Base-by-base conservation (phyloP, 2,329 filamentous ascomycete species). In the Cercospora nicotianae region DNA sequence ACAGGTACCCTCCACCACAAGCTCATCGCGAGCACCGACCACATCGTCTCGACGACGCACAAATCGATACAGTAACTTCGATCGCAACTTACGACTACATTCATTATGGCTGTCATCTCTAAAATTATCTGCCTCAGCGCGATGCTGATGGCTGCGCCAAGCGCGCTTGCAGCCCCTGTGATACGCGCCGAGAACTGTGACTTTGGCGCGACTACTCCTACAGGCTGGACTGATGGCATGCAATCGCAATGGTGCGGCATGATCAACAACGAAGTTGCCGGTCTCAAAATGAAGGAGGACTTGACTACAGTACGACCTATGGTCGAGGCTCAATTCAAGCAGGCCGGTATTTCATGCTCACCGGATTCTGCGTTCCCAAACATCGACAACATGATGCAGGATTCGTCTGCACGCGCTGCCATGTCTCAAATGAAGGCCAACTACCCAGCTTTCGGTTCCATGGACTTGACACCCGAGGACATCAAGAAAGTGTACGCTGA, bases 391-490 rank as follows among this genome's bases (percentile, higher is more conserved):
- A 67, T 69, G 53, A 65, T 67, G 48, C 20, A 67, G 9, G 66
- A 65, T 36, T 55, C 67, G 3, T 64, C 61, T 30, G 69, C 67
- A 7, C 62, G 58, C 33, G 67, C 67, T 9, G 69, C 69, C 16
- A 66, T 65, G 23, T 33, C 66, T 16, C 64, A 63, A 23, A 66
- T 67, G 63, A 65, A 67, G 23, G 65, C 63, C 23, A 67, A 67
- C 53, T 70, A 60, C 53, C 67, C 69, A 3, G 20, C 26, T n/a
- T 67, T 60, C 23, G 67, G 69, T 9, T 67, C 67, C 18, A 69
- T 69, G 65, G 69, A 71, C n/a, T 55, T 71, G 12, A 71, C 65
- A 3, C 30, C 64, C 5, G 69, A 64, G 33, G 48, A 71, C 28
- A 71, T 69, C 26, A 30, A 55, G 58, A 63, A 51, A 4, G 67